phyloP scores from a whole-genome alignment of 2,329 filamentous ascomycete species.

The Fusarium anguioides region DNA sequence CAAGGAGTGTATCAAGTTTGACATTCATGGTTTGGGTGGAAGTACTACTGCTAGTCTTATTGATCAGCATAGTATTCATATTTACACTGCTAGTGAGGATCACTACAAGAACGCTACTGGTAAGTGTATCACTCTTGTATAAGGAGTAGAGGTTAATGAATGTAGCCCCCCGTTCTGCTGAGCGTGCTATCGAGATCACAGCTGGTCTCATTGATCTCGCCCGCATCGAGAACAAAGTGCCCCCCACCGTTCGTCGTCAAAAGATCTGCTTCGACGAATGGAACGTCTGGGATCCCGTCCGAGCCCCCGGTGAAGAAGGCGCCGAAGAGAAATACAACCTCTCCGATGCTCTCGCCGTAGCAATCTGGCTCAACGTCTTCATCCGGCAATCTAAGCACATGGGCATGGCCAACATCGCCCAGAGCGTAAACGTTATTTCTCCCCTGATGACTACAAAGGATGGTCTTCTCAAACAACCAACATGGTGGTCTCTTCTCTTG shows the following conservation, averaged over 20 bases:
- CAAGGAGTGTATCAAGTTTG: slow-evolving; percentile 69
- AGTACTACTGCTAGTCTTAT: slow-evolving; percentile 60
- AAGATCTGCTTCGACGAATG: slow-evolving; percentile 87
- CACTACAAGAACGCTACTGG: slow-evolving; percentile 63
- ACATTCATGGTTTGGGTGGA: slow-evolving; percentile 49
- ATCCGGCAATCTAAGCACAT: slow-evolving; percentile 76
- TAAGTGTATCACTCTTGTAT: slow-evolving; percentile 11
- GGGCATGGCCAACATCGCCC: slow-evolving; percentile 83
- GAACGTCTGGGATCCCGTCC: slow-evolving; percentile 83
- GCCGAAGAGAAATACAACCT: slow-evolving; percentile 81
- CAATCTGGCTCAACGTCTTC: slow-evolving; percentile 81
- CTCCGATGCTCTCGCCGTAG: slow-evolving; percentile 80
- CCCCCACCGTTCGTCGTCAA: slow-evolving; percentile 68
- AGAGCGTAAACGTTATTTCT: slow-evolving; percentile 81
- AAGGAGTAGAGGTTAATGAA: no score
- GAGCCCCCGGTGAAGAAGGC: slow-evolving; percentile 76
- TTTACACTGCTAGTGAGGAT: slow-evolving; percentile 73
- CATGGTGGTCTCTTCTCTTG: slow-evolving; percentile 78
- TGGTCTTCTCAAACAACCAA: slow-evolving; percentile 76
- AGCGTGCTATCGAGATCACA: slow-evolving; percentile 78
- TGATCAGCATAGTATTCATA: slow-evolving; percentile 84
- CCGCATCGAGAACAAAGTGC: slow-evolving; percentile 73
- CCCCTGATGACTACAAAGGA: slow-evolving; percentile 77
- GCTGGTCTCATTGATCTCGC: slow-evolving; percentile 78
- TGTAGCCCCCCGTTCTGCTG: slow-evolving; percentile 75